phyloP scores from a whole-genome alignment of 2,329 filamentous ascomycete species.

The Leptodontidium sp. region DNA sequence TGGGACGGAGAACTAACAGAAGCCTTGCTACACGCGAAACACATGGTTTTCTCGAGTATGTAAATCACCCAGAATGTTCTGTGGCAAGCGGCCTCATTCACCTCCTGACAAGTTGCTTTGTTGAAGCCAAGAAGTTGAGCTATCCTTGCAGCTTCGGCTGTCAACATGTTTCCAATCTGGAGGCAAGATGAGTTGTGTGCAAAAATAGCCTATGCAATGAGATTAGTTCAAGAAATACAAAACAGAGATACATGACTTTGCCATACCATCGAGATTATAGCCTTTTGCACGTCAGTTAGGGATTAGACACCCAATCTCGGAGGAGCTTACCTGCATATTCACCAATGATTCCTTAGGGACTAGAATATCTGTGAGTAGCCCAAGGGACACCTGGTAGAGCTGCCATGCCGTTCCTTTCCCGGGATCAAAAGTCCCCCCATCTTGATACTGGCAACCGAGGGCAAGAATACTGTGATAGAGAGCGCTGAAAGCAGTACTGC shows the following conservation, averaged over 20 bases:
- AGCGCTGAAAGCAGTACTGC: conserved; percentile 48
- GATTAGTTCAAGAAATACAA: conserved; percentile 3
- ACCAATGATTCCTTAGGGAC: conserved; percentile 40
- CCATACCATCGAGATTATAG: conserved; percentile 29
- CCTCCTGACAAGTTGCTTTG: conserved; percentile 31
- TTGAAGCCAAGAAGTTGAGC: conserved; percentile 46
- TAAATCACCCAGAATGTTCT: conserved; percentile 53
- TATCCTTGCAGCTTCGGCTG: conserved; percentile 49
- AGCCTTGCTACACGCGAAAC: conserved; percentile 45
- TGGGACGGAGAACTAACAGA: conserved; percentile 44
- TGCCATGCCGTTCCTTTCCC: conserved; percentile 51
- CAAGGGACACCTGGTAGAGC: conserved; percentile 50
- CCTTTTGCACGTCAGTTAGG: conserved; percentile 15
- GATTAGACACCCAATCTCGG: no score
- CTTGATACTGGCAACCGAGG: conserved; percentile 32
- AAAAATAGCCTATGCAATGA: conserved; percentile 47
- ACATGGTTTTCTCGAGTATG: conserved; percentile 49
- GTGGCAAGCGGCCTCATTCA: conserved; percentile 33
- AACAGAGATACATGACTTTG: background rate
- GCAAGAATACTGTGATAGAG: conserved; percentile 48
- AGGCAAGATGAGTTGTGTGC: conserved; percentile 48
- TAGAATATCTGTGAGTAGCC: conserved; percentile 47
- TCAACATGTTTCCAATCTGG: conserved; percentile 47
- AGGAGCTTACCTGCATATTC: conserved; percentile 41
- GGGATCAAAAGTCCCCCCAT: conserved; percentile 50